Evolutionary conservation across 179 eudicot genomes (phyloP), one percentile per base, ranked within the genome.

Genomic region (Silene noctiflora): DNA sequence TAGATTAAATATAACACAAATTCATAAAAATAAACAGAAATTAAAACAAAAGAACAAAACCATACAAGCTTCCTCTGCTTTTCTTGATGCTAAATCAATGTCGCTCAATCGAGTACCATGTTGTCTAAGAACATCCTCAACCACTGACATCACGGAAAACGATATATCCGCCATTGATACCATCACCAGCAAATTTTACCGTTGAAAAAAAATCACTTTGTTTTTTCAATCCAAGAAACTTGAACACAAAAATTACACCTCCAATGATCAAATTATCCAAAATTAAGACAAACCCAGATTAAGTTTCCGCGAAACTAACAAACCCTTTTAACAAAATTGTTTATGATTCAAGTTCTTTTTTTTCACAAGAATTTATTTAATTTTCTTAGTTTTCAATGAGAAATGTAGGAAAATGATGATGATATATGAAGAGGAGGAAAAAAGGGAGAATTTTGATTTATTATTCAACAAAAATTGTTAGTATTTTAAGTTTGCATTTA

Each of bases 1-100:
- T 39, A 65, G 33, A 9, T 53, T 19, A 48, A 13, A 10, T 5
- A 6, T 44, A 9, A 42, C 39, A 31, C 16, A 75, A 69, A 20
- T 17, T 60, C 4, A 6, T n/a, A 55, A 66, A 67, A 21, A 75
- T 19, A 33, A 42, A 4, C 27, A 48, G 9, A 17, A 44, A 11
- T 35, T 1, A 55, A 39, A 21, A 44, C 3, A 25, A 73, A 61
- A n/a, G 6, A 35, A 69, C 6, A 27, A 31, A 33, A 77, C 67
- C 88, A 77, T 88, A 94, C 98, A 91, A 62, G 96, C 92, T 74
- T 91, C 97, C 80, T 92, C 91, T 35, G 94, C 91, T 79, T 89
- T 84, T 46, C 97, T 87, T 12, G 94, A 86, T 3, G 88, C 97
- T 48, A 85, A 84, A 82, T 89, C 92, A 17, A 84, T 82, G 61